A percentile compares a stretch with the other conserved stretches of the same genome.
Conservation (phyloP, 1,139 yeast genomes). For the Oligophagozyma castellii region DNA sequence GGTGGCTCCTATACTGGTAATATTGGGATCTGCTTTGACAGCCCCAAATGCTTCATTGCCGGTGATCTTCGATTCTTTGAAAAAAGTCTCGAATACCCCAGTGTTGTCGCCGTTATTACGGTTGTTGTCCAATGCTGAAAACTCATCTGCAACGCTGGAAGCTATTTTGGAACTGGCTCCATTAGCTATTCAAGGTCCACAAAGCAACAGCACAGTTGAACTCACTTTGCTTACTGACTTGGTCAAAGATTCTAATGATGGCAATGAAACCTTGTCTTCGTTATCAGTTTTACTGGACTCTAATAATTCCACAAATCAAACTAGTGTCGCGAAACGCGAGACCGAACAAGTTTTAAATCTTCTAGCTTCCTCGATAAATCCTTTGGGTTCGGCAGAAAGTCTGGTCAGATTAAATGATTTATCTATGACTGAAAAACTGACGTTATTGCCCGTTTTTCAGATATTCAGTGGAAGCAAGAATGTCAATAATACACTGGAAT, state of each 20-base stretch:
- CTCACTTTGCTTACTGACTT: constrained; percentile 15
- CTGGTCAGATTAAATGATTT: constrained; percentile 12
- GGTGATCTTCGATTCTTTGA: constrained; percentile 15
- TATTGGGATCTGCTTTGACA: constrained; percentile 18
- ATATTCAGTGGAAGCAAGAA: constrained; percentile 17
- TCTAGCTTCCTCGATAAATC: constrained; percentile 16
- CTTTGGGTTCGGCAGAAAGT: constrained; percentile 15
- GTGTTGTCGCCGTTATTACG: constrained; percentile 19
- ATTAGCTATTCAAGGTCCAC: constrained; percentile 11
- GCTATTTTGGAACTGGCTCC: constrained; percentile 20
- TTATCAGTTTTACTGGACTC: constrained; percentile 1
- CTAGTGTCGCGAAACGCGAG: constrained; percentile 8
- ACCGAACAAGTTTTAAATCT: constrained; percentile 12
- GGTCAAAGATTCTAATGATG: constrained; percentile 15
- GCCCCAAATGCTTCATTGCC: constrained; percentile 13
- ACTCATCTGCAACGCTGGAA: constrained; percentile 13
- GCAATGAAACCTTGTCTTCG: constrained; percentile 11
- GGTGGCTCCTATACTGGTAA: constrained; percentile 14
- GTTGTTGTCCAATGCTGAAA: constrained; percentile 14
- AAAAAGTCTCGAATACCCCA: constrained; percentile 15
- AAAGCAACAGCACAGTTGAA: constrained; percentile 11
- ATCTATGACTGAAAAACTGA: constrained; percentile 14
- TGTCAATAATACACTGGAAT: constrained; percentile 18
- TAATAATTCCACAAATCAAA: constrained; percentile 5
- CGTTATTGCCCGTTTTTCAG: constrained; percentile 16